phyloP scores from a whole-genome alignment of 1,284 basidiomycete species.

The Cryptococcus wingfieldii region DNA sequence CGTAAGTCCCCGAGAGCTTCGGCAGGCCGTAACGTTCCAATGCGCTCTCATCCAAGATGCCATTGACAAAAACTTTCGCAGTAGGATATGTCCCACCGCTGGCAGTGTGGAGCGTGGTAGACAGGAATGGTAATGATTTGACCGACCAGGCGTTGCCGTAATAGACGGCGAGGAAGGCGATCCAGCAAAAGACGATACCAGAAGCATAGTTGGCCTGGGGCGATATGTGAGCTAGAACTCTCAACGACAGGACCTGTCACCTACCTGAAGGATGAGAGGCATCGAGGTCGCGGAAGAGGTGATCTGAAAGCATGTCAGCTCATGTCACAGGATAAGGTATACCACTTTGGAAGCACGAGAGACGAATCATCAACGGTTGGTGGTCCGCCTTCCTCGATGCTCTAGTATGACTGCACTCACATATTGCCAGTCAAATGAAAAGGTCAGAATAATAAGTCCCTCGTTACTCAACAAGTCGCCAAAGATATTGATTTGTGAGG shows the following conservation, averaged over 20 bases:
- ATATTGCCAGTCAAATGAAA: conserved; percentile 14
- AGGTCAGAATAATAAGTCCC: conserved; percentile 31
- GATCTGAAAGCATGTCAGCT: too few relatives aligned
- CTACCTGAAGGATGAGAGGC: conserved; percentile 2
- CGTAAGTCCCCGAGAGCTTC: conserved; percentile 51
- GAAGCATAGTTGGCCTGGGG: conserved; percentile 3
- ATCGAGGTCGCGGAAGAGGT: too few relatives aligned
- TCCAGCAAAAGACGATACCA: conserved; percentile 26
- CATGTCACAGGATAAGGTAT: too few relatives aligned
- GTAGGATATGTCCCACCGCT: conserved; percentile 49
- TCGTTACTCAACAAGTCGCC: conserved; percentile 27
- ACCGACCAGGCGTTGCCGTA: conserved; percentile 26
- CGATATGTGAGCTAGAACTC: too few relatives aligned
- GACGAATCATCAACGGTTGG: too few relatives aligned
- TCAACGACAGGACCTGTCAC: conserved; percentile 21
- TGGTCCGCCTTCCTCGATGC: too few relatives aligned
- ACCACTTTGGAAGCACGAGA: too few relatives aligned
- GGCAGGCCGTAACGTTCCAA: conserved; percentile 29
- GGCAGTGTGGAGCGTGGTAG: conserved; percentile 13
- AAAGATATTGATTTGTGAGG: conserved; percentile 35
- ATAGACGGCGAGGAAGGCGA: conserved; percentile 28
- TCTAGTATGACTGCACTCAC: conserved; percentile 9
- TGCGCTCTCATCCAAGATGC: conserved; percentile 23
- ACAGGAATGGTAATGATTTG: conserved; percentile 12
- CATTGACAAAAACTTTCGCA: conserved; percentile 29